Conservation (phyloP, 1,139 yeast species). For the Suhomyces anneliseae region DNA sequence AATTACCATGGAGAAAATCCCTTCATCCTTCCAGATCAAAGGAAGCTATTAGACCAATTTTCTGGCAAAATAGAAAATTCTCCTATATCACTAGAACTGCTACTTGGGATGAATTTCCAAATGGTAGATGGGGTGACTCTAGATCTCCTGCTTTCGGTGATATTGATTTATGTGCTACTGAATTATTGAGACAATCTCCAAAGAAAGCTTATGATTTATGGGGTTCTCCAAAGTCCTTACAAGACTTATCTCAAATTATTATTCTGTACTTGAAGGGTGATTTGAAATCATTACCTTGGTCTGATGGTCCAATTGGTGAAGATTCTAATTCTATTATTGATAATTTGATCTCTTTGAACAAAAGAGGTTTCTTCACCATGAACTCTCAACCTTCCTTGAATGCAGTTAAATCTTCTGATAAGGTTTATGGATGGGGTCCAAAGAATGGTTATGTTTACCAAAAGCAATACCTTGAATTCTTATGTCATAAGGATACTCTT, state of each 20-base stretch:
- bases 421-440: constrained; percentile 94
- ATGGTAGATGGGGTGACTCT: constrained; percentile 95
- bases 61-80: constrained; percentile 94
- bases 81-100: constrained; percentile 88
- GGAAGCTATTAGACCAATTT: constrained; percentile 89
- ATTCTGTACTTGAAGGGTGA: constrained; percentile 68
- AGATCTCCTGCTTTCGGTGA: constrained; percentile 94
- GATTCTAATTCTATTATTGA: constrained; percentile 69
- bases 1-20: constrained; percentile 88
- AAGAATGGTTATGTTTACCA: constrained; percentile 90
- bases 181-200: constrained; percentile 75
- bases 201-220: constrained; percentile 79
- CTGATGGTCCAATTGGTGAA: constrained; percentile 80
- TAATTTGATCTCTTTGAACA: constrained; percentile 61
- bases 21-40: constrained; percentile 77
- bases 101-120: constrained; percentile 94
- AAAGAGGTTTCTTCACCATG: constrained; percentile 71
- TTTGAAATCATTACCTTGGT: constrained; percentile 86
- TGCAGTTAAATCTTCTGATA: constrained; percentile 71
- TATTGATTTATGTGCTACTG: constrained; percentile 74
- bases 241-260: constrained; percentile 64
- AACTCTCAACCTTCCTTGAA: constrained; percentile 96
- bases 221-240: constrained; percentile 70
- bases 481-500: constrained; percentile 63
- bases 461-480: constrained; percentile 86